Evolutionary conservation across 495 filamentous ascomycete species (phyloP).

Genomic region (Aspergillus sclerotiicarbonarius): DNA sequence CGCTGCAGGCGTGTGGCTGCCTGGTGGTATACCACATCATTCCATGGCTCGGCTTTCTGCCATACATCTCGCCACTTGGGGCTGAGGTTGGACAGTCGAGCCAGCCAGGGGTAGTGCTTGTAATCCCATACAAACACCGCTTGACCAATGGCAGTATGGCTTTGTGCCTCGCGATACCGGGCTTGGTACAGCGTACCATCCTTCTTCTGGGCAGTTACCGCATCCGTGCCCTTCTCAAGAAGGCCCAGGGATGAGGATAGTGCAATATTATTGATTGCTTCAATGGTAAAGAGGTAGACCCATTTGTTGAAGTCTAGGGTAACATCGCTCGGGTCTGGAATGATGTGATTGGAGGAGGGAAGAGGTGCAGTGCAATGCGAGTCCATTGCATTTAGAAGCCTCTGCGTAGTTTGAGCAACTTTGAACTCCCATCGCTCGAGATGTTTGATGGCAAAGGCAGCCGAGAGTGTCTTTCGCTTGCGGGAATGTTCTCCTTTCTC

Average conservation of each 20-base stretch:
- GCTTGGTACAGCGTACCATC: slow-evolving; percentile 43
- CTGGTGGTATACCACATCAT: too few species aligned
- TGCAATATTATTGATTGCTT: slow-evolving; percentile 54
- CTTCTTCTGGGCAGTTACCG: slow-evolving; percentile 33
- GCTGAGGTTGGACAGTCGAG: slow-evolving; percentile 30
- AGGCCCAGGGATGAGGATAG: slow-evolving; percentile 51
- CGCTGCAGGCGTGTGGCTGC: slow-evolving; percentile 26
- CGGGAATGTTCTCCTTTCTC: slow-evolving; percentile 46
- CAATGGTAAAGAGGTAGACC: slow-evolving; percentile 45
- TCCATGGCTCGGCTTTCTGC: too few species aligned
- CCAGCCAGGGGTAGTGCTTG: slow-evolving; percentile 38
- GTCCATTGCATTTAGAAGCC: slow-evolving; percentile 42
- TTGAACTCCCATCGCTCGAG: slow-evolving; percentile 56
- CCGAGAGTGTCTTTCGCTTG: slow-evolving; percentile 50
- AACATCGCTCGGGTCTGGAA: slow-evolving; percentile 24
- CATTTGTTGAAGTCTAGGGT: slow-evolving; percentile 45
- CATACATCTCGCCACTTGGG: slow-evolving; percentile 5
- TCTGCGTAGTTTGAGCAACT: slow-evolving; percentile 49
- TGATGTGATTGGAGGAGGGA: slow-evolving; percentile 21
- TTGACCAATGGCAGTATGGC: slow-evolving; percentile 28
- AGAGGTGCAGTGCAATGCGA: slow-evolving; percentile 28
- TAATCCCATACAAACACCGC: slow-evolving; percentile 43
- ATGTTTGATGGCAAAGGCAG: slow-evolving; percentile 54
- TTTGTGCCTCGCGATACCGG: slow-evolving; percentile 45
- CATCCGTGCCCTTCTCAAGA: slow-evolving; percentile 46